phyloP scores from a whole-genome alignment of 345 rosid genomes.

The Isatis tinctoria region DNA sequence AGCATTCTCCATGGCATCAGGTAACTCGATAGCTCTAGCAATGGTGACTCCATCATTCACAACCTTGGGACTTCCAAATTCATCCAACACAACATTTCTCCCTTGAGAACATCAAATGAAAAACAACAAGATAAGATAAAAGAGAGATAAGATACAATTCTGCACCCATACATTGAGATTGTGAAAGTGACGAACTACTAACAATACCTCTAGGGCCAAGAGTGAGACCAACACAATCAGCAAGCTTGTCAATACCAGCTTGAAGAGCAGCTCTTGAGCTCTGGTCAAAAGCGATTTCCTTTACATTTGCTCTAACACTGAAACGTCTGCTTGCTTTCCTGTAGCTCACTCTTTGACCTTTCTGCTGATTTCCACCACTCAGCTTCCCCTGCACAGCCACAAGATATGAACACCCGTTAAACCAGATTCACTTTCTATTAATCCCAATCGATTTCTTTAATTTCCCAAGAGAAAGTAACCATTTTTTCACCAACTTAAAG shows the following conservation, averaged over 20 bases:
- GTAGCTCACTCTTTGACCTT: constrained; percentile 50
- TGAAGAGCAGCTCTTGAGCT: constrained; percentile 76
- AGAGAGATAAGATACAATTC: background rate
- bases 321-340: constrained; percentile 48
- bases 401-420: background rate
- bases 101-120: constrained; percentile 38
- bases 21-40: constrained; percentile 89
- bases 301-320: constrained; percentile 68
- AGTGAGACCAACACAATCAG: constrained; percentile 89
- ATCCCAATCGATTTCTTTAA: background rate
- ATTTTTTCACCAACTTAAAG: background rate
- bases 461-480: background rate
- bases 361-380: constrained; percentile 48
- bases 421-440: background rate
- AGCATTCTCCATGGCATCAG: constrained; percentile 96
- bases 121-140: background rate
- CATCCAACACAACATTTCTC: constrained; percentile 94
- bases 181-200: background rate
- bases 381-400: constrained; percentile 43
- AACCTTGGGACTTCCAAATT: constrained; percentile 91
- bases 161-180: background rate
- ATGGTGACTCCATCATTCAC: constrained; percentile 99
- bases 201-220: constrained; percentile 93
- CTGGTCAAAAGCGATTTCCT: constrained; percentile 92
- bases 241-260: constrained; percentile 90